Evolutionary conservation across 2,329 filamentous ascomycete species (phyloP).

Genomic region (Colletotrichum sp.): DNA sequence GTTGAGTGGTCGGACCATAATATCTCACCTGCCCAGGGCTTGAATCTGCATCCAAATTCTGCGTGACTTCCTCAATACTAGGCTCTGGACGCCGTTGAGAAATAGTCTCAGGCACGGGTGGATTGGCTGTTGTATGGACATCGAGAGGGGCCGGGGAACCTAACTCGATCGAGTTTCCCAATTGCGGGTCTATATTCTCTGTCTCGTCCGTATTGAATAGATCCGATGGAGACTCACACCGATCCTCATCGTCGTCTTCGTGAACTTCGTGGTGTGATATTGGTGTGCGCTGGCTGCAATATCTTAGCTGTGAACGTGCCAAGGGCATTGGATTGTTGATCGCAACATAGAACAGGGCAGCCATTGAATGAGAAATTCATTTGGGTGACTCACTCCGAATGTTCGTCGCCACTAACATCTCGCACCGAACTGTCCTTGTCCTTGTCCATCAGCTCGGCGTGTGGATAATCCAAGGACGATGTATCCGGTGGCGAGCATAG

Average conservation of each 20-base stretch:
- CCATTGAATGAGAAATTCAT: not conserved
- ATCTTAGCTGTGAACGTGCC: not conserved
- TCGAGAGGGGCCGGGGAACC: not conserved
- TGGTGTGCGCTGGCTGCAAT: not conserved
- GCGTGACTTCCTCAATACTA: not conserved
- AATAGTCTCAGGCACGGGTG: not conserved
- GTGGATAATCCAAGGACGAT: not conserved
- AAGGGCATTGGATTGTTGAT: not conserved
- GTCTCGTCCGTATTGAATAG: not conserved
- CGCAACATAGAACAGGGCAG: not conserved
- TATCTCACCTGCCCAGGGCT: not conserved
- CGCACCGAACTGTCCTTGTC: not conserved
- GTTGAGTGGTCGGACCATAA: not conserved
- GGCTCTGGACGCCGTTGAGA: not conserved
- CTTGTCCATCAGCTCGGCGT: not conserved
- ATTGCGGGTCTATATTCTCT: not conserved
- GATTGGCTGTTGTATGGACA: not conserved
- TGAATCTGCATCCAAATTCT: not conserved
- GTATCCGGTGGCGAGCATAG: not conserved
- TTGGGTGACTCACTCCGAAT: not conserved
- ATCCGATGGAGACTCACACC: not conserved
- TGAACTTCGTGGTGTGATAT: not conserved
- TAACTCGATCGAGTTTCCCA: not conserved
- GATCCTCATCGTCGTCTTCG: not conserved
- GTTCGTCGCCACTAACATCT: not conserved